Percentiles rank a stretch among this genome's conserved stretches.
These are phyloP conservation scores for Hevea brasiliensis DNA, from an alignment of 345 rosid genomes.

Conservation along the genomic window DNA sequence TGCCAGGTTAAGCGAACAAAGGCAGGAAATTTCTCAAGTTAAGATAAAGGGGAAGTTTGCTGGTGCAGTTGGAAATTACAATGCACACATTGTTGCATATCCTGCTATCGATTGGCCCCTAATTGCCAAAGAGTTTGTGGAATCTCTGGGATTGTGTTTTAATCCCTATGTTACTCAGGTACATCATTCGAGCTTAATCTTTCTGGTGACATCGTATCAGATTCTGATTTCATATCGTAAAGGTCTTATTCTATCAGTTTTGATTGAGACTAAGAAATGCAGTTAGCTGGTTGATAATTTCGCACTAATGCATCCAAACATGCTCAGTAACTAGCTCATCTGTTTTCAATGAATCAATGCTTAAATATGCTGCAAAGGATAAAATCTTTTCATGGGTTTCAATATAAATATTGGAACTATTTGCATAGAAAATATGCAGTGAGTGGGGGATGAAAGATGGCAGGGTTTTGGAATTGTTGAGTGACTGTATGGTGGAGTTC, in stretches of 20 bases:
- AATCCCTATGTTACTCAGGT: slow-evolving; percentile 96
- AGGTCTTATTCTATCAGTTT: background rate
- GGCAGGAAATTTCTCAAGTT: slow-evolving; percentile 63
- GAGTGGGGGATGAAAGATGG: background rate
- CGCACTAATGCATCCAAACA: background rate
- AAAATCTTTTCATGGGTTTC: background rate
- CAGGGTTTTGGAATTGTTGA: background rate
- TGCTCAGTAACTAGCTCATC: background rate
- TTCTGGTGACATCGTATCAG: background rate
- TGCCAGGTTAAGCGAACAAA: slow-evolving; percentile 76
- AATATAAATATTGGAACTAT: background rate
- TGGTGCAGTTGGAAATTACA: slow-evolving; percentile 96
- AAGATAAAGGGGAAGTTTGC: slow-evolving; percentile 90
- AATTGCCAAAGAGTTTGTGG: slow-evolving; percentile 76
- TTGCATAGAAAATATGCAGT: background rate
- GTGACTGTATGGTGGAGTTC: background rate
- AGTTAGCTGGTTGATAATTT: background rate
- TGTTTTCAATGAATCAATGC: background rate
- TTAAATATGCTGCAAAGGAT: background rate
- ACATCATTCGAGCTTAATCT: background rate
- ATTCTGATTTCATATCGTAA: background rate
- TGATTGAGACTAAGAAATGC: background rate
- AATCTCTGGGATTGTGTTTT: slow-evolving; percentile 76
- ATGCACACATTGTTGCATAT: slow-evolving; percentile 90
- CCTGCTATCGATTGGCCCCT: slow-evolving; percentile 70